Conservation (phyloP, 306 rosid genomes). For the Urtica urens region DNA sequence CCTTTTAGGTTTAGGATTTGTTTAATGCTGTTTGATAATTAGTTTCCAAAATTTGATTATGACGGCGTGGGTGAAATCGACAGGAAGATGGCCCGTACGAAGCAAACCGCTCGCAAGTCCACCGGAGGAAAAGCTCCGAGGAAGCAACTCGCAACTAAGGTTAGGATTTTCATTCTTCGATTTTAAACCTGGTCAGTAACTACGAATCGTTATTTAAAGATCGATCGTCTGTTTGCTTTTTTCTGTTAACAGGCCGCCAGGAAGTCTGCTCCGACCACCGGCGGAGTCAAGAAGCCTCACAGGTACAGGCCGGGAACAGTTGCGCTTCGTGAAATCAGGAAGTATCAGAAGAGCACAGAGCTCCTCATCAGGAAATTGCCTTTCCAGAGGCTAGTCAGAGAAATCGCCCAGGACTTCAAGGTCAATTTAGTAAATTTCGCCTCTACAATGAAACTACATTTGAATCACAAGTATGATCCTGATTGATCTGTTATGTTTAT, state of each 20-base stretch:
- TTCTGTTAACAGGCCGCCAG: conserved; percentile 56
- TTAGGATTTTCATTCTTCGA: too few species aligned
- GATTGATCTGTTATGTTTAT: not conserved
- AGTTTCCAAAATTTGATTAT: too few species aligned
- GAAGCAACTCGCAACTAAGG: conserved; percentile 98
- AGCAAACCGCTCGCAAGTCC: conserved; percentile 95
- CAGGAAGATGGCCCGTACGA: conserved; percentile 99
- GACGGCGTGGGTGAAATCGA: not conserved
- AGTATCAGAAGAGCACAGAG: conserved; percentile 92
- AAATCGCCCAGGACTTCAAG: conserved; percentile 94
- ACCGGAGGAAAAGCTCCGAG: conserved; percentile 95
- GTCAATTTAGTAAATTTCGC: conserved; percentile 13
- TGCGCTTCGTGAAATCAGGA: conserved; percentile 92
- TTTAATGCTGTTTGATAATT: too few species aligned
- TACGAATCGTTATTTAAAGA: not conserved
- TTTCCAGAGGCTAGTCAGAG: conserved; percentile 90
- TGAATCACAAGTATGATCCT: not conserved
- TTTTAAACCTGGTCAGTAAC: too few species aligned
- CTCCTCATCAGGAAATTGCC: conserved; percentile 83
- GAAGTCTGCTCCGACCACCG: conserved; percentile 94
- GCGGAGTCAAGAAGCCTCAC: conserved; percentile 95
- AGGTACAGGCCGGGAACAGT: conserved; percentile 93
- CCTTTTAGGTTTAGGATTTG: not conserved
- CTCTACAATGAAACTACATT: too few species aligned
- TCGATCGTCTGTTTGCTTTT: not conserved